Evolutionary conservation across 1,284 basidiomycete genomes (phyloP), one percentile per base, ranked within the genome.

Genomic region (Fomitopsis schrenkii): DNA sequence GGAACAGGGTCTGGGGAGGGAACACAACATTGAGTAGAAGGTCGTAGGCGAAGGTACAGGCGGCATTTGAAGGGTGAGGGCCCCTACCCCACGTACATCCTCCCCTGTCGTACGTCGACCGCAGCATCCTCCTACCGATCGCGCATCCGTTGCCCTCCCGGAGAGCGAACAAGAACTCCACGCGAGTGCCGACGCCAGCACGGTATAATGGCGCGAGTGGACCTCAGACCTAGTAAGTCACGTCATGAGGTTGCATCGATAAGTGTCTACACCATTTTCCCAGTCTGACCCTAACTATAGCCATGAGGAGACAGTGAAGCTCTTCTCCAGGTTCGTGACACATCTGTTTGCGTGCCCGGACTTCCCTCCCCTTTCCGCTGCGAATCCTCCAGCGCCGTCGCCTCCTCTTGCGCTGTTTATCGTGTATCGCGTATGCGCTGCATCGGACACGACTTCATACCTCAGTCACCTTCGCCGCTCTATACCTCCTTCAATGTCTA

Each of bases 371-470:
- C 22, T 22, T 22, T 22, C 22, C 22, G 2, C 22, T 22, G 22
- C 22, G 22, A 22, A 22, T 22, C 22, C 22, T 22, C 22, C 22
- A 22, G 22, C 22, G 22, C 22, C 22, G 22, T 22, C 22, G 22
- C 79, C 83, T 0, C 81, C 82, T 3, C 77, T 96, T 0, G 91
- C 90, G 0, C 83, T 89, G 63, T 95, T 95, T 22, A 22, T 22
- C 22, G 22, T 22, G 22, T 73, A 90, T 95, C 67, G 95, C 94
- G 0, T 97, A 97, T 70, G 91, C 94, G 0, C 81, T 97, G 7
- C 93, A 97, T 71, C 86, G 95, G 35, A 97, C 94, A 0, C 89
- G 95, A 36, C 81, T 97, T 0, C 91, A 94, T 35, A 64, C 83
- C 0, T 86, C 91, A 0, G 94, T 97, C 45, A 95, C 91, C 0